phyloP scores from a whole-genome alignment of 345 rosid species.

The Erodium maritimum region DNA sequence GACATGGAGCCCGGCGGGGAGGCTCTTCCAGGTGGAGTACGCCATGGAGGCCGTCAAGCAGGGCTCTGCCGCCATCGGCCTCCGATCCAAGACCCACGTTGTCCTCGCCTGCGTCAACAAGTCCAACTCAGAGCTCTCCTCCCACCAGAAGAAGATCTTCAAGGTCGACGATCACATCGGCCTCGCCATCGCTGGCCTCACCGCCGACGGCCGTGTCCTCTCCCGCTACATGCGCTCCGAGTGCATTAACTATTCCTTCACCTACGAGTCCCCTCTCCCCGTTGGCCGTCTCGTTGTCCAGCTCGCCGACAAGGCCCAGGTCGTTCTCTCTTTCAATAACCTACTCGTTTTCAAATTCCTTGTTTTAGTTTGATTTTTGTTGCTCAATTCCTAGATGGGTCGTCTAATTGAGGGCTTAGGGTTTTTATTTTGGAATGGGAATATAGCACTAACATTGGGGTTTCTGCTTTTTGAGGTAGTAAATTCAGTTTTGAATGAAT shows the following conservation, averaged over 20 bases:
- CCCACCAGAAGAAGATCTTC: constrained; percentile 97
- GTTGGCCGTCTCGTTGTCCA: constrained; percentile 95
- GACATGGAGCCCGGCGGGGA: constrained; percentile 97
- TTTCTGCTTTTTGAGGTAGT: too few species aligned
- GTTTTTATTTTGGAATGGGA: too few species aligned
- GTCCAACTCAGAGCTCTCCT: constrained; percentile 85
- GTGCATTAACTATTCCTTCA: constrained; percentile 72
- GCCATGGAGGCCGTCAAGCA: constrained; percentile 99
- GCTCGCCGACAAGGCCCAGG: constrained; percentile 99
- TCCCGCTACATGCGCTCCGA: constrained; percentile 95
- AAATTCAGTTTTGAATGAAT: too few species aligned
- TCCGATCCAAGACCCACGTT: constrained; percentile 94
- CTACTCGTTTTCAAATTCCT: neutral
- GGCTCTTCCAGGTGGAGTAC: constrained; percentile 94
- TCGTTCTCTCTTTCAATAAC: constrained; percentile 5
- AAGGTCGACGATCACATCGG: constrained; percentile 98
- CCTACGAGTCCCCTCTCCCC: constrained; percentile 92
- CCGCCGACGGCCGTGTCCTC: constrained; percentile 95
- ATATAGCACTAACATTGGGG: too few species aligned
- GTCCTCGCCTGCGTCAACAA: constrained; percentile 90
- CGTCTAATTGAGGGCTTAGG: too few species aligned
- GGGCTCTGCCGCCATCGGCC: constrained; percentile 98
- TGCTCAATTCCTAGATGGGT: neutral
- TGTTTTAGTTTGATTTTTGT: neutral
- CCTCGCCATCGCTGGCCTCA: constrained; percentile 90